Conservation (phyloP, 352 stramenopile genomes). For the Pelagophyceae sp. region DNA sequence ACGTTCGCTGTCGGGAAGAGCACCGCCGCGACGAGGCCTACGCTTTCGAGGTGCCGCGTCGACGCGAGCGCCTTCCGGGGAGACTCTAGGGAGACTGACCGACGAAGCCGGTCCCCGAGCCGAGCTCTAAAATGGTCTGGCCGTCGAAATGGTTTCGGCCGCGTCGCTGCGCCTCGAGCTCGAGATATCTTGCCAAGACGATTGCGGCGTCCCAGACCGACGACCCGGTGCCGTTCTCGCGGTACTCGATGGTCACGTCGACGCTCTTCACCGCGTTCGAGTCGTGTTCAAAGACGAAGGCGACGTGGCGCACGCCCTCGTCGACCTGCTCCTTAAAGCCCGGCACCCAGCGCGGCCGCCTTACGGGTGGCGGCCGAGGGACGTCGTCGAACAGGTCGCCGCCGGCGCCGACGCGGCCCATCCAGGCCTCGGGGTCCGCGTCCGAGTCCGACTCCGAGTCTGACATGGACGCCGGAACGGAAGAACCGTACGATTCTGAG, state of each 20-base stretch:
- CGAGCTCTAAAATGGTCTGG: background rate
- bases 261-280: background rate
- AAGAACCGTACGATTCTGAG: no score
- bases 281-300: background rate
- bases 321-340: background rate
- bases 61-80: no score
- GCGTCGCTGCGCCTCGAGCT: background rate
- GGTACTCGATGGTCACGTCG: background rate
- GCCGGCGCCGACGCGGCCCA: background rate
- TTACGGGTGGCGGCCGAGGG: background rate
- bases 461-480: no score
- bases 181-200: conserved; percentile 3
- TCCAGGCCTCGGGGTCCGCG: background rate
- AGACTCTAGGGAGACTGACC: background rate
- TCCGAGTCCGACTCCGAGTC: conserved; percentile 1
- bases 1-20: background rate
- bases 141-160: background rate
- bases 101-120: conserved; percentile 6
- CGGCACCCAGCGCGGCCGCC: background rate
- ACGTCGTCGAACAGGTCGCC: conserved; percentile 1
- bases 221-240: background rate
- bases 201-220: conserved; percentile 13
- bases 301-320: background rate
- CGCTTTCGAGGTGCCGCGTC: background rate
- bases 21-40: background rate